Evolutionary conservation across 345 rosid species (phyloP).

Genomic region (Zanthoxylum bungeanum): DNA sequence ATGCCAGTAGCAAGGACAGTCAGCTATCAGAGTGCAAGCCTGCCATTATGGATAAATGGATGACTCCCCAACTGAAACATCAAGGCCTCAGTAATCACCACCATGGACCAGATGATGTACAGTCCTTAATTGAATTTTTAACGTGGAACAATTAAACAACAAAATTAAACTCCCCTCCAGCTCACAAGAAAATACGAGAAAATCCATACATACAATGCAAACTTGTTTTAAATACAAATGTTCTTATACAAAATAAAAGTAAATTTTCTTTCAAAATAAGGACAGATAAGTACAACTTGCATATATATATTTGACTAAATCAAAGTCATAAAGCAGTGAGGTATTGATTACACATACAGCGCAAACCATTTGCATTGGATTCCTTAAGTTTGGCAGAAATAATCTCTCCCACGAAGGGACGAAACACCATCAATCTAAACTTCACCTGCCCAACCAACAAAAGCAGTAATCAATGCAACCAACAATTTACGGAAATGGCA

Average conservation of each 20-base stretch:
- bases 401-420: slow-evolving; percentile 87
- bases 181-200: too few species aligned
- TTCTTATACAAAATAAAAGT: background rate
- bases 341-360: slow-evolving; percentile 48
- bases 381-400: slow-evolving; percentile 74
- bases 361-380: slow-evolving; percentile 65
- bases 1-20: background rate
- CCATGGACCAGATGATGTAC: background rate
- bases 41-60: background rate
- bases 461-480: background rate
- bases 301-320: background rate
- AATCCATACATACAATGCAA: background rate
- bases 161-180: background rate
- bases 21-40: too few species aligned
- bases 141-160: background rate
- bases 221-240: background rate
- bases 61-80: background rate
- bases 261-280: background rate
- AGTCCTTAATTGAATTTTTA: background rate
- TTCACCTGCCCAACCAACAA: slow-evolving; percentile 47
- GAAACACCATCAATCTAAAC: slow-evolving; percentile 73
- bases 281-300: background rate
- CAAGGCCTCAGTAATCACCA: background rate
- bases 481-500: background rate
- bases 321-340: background rate